Conservation (phyloP, 441 rosid genomes). For the Erodium chrysanthum region DNA sequence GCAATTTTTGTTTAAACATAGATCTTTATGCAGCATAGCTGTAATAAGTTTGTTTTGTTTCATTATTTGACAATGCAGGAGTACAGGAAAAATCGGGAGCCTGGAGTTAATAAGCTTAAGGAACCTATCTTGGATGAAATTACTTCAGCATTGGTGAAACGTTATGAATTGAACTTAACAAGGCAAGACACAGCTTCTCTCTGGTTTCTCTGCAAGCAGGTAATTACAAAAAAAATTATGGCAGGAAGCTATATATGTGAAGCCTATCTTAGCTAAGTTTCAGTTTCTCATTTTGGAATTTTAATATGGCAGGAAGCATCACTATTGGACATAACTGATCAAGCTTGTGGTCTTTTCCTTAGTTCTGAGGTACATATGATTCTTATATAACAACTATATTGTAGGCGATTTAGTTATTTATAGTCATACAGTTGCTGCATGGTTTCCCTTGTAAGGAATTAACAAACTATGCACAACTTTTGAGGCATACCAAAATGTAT, state of each 20-base stretch:
- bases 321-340: conserved; percentile 66
- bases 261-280: neutral
- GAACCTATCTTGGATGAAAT: conserved; percentile 74
- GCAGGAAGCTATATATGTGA: conserved; percentile 61
- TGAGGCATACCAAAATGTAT: no score
- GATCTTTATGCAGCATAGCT: neutral
- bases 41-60: neutral
- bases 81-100: conserved; percentile 45
- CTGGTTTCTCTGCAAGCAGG: conserved; percentile 97
- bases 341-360: conserved; percentile 76
- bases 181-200: conserved; percentile 68
- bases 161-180: conserved; percentile 49
- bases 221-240: conserved; percentile 21
- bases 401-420: conserved; percentile 4
- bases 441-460: no score
- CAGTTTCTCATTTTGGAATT: conserved; percentile 2
- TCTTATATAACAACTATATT: conserved; percentile 7
- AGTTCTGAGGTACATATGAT: conserved; percentile 49
- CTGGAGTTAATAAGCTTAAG: conserved; percentile 66
- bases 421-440: conserved; percentile 1
- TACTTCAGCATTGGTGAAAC: conserved; percentile 43
- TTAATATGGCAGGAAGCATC: conserved; percentile 67
- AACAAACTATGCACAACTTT: no score
- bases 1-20: neutral
- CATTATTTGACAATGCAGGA: conserved; percentile 29